Evolutionary conservation across 164 flowering plant genomes (phyloP), one percentile per base, ranked within the genome.

Genomic region (Cinnamomum chago): DNA sequence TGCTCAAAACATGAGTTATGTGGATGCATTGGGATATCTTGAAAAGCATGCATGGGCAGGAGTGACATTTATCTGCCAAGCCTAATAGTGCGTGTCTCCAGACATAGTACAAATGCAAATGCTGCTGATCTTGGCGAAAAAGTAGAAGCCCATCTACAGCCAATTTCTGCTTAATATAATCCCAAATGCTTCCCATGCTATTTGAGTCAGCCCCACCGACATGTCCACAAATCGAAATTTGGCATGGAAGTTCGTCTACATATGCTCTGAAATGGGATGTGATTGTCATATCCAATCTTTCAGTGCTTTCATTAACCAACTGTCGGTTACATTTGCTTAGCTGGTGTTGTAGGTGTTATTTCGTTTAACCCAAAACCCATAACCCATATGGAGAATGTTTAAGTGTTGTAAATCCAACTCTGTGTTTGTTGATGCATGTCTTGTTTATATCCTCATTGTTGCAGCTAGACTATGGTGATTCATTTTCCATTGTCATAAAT

Each of bases 401-500:
- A 40, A 40, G 47, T 40, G 47, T 1, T 40, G 11, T 40, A 40
- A 40, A 40, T 40, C 11, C 47, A 40, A 40, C 47, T 40, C 20
- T 20, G 17, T 55, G 60, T 17, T 55, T 20, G n/a, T 3, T 55
- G 17, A 25, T 33, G n/a, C 35, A 67, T 25, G 7, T 18, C 69
- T 25, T 9, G 5, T 4, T 28, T 30, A 12, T 17, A 27, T 17
- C 23, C 28, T 65, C 15, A 4, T 58, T 73, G 23, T 24, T 74
- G 86, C 90, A 92, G 98, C 71, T 90, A 65, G 89, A 89, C 75
- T 72, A 79, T 1, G 88, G 83, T 27, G 90, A 86, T 76, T 60
- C 87, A 65, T 81, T 75, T 77, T 68, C 88, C 15, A 17, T 84
- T 62, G 69, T 87, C 28, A 58, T 86, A n/a, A 85, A 82, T 78